A percentile compares a stretch with the other conserved stretches of the same genome.
Evolutionary conservation across 306 rosid species (phyloP).

Genomic region (Fragaria nilgerrensis): DNA sequence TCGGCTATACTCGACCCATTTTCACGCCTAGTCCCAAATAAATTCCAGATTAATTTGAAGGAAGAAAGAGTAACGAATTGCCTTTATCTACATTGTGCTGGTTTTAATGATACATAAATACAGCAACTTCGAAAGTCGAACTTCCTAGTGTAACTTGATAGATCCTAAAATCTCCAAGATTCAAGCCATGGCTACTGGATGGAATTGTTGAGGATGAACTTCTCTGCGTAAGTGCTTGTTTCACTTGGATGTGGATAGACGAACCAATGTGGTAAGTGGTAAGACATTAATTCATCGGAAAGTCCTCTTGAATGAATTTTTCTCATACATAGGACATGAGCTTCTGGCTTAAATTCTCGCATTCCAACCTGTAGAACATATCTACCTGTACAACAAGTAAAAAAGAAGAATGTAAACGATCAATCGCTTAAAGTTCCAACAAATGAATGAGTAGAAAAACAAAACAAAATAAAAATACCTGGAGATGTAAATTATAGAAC

Average conservation of each 20-base stretch:
- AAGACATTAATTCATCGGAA: background rate
- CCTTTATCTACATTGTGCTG: background rate
- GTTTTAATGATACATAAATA: background rate
- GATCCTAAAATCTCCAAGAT: background rate
- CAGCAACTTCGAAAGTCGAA: background rate
- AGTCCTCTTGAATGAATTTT: background rate
- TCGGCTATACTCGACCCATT: too few relatives aligned
- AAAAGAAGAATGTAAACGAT: background rate
- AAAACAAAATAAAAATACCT: conserved; percentile 21
- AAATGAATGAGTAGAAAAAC: background rate
- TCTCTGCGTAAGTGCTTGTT: background rate
- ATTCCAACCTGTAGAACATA: conserved; percentile 11
- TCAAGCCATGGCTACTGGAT: background rate
- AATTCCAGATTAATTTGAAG: too few relatives aligned
- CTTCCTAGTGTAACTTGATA: background rate
- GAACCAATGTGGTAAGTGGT: background rate
- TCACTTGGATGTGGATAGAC: background rate
- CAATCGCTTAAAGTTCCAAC: background rate
- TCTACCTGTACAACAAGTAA: conserved; percentile 10
- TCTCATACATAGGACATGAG: conserved; percentile 9
- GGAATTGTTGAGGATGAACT: background rate
- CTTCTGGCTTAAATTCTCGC: conserved; percentile 14
- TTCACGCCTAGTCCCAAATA: too few relatives aligned
- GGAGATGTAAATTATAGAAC: conserved; percentile 55
- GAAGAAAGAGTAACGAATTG: background rate